Base-by-base conservation (phyloP, 345 rosid genomes). In the Reutealis trisperma region DNA sequence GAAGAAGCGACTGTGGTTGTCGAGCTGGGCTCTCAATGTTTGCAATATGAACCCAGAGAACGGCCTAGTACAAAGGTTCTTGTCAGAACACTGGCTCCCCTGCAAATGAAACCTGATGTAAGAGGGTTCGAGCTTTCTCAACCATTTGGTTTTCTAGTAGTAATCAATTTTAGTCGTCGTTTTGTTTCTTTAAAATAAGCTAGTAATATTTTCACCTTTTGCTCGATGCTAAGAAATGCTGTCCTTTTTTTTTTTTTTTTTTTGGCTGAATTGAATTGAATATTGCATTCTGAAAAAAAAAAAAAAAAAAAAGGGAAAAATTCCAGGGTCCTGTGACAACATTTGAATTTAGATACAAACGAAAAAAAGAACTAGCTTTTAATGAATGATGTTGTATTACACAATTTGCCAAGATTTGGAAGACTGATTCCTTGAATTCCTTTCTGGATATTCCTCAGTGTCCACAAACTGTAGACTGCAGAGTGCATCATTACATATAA, bases 11-110 rank as follows among this genome's bases (percentile, higher is more conserved):
- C 91, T 0, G 88, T 68, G 51, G 93, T 94, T 75, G 91, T 92
- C 52, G 91, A 83, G 76, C 98, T 94, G 44, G 99, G 96, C 64
- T 94, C 93, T 51, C 89, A 81, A 37, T 91, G 99, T 80, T 87
- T 96, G 85, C 96, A 96, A 74, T 88, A 87, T 76, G 99, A 96
- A 83, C 99, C 98, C 59, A 85, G 94, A 79, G 99, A 96, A 83
- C 89, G 99, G 74, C 99, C 99, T 13, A 88, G 83, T 63, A 89
- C 91, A 7, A 92, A 89, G 85, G 95, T 94, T 74, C 90, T 94
- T 59, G 94, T 88, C 67, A 80, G 91, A 3, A 91, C 84, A 15
- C 97, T 96, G 81, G 83, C 92, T 73, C 91, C 93, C 2, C 77
- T 94, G 86, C 96, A 88, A 80, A 89, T 89, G 70, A 92, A 89